These are phyloP conservation scores for Epichloe brachyelytri DNA, from an alignment of 2,329 filamentous ascomycete species.

Conservation along the genomic window DNA sequence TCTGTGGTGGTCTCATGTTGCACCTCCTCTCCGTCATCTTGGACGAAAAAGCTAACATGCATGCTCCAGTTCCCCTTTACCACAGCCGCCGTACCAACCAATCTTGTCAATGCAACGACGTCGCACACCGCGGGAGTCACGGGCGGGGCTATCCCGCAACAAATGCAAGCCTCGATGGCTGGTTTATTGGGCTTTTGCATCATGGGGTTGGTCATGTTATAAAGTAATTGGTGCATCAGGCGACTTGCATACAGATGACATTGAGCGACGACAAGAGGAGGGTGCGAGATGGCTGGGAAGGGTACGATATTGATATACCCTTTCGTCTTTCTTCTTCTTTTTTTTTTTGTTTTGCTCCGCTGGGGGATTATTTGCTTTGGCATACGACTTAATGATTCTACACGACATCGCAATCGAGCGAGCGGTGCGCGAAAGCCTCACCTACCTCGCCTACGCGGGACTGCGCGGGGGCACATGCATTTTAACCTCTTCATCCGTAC, in stretches of 20 bases:
- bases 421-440: slow-evolving; percentile 1
- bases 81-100: slow-evolving; percentile 4
- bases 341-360: background rate
- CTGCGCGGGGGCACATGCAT: background rate
- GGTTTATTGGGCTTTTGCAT: slow-evolving; percentile 25
- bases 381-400: slow-evolving; percentile 6
- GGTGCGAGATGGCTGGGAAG: background rate
- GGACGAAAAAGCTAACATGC: slow-evolving; percentile 2
- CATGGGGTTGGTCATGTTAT: slow-evolving; percentile 23
- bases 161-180: slow-evolving; percentile 21
- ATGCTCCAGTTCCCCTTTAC: slow-evolving; percentile 4
- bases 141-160: slow-evolving; percentile 19
- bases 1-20: too few relatives aligned
- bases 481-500: background rate
- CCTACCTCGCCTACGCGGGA: background rate
- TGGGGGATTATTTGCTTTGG: background rate
- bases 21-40: too few relatives aligned
- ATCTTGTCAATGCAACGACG: slow-evolving; percentile 15
- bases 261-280: background rate
- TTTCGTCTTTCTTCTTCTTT: background rate
- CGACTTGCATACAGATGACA: slow-evolving; percentile 1
- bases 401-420: slow-evolving; percentile 2
- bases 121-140: slow-evolving; percentile 16
- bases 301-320: background rate
- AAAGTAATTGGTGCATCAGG: background rate